Percentiles rank a stretch among this genome's conserved stretches.
phyloP scores from a whole-genome alignment of 345 rosid species.

The Salix viminalis region DNA sequence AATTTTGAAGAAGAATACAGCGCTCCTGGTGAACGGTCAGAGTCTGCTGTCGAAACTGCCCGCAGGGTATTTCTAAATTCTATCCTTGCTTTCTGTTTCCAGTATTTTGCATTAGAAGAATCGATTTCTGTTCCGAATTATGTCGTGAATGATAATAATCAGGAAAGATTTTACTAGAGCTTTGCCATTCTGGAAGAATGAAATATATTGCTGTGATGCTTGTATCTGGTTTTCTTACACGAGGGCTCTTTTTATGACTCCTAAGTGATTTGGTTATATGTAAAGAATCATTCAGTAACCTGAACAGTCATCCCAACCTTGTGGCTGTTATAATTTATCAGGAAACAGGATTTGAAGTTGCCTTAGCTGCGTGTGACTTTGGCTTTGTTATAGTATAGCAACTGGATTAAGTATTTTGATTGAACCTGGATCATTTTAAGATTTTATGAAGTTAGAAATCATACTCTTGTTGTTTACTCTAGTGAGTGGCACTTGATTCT shows the following conservation, averaged over 20 bases:
- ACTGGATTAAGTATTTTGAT: background rate
- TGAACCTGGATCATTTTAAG: background rate
- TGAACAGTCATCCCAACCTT: background rate
- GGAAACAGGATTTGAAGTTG: background rate
- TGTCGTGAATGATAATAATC: background rate
- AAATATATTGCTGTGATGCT: background rate
- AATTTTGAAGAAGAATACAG: constrained; percentile 45
- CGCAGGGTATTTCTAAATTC: constrained; percentile 50
- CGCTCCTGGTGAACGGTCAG: constrained; percentile 48
- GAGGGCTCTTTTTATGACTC: background rate
- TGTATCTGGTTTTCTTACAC: background rate
- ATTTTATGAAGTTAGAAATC: background rate
- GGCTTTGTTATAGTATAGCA: background rate
- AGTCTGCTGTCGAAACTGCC: constrained; percentile 57
- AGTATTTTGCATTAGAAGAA: background rate
- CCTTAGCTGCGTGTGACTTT: background rate
- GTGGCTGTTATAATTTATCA: background rate
- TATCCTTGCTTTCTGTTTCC: background rate
- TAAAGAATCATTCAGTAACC: background rate
- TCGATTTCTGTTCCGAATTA: background rate
- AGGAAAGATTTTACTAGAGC: background rate
- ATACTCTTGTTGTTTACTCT: background rate
- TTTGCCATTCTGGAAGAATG: background rate
- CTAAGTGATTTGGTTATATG: background rate
- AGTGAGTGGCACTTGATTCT: background rate